Conservation (phyloP, 2,329 filamentous ascomycete genomes). For the Periconia macrospinosa region DNA sequence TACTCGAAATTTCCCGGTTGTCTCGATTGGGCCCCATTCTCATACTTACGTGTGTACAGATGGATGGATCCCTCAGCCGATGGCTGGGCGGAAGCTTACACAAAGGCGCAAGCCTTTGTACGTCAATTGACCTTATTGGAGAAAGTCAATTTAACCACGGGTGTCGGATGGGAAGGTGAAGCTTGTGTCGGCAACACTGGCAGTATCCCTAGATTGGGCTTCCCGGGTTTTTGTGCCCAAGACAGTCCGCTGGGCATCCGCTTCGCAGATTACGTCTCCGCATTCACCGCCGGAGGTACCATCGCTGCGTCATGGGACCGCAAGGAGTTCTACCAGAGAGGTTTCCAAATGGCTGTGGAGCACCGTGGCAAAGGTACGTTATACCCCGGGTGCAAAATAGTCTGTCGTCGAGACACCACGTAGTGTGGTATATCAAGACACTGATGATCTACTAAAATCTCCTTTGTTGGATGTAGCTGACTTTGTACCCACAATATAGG, state of each 20-base stretch:
- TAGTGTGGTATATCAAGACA: no score
- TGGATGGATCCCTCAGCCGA: slow-evolving; percentile 76
- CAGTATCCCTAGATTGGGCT: slow-evolving; percentile 68
- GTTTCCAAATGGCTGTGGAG: slow-evolving; percentile 73
- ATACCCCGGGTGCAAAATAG: slow-evolving; percentile 51
- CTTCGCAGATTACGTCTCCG: slow-evolving; percentile 76
- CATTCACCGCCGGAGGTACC: slow-evolving; percentile 77
- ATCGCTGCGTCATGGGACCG: slow-evolving; percentile 84
- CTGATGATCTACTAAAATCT: no score
- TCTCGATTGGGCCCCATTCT: neutral
- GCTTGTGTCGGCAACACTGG: slow-evolving; percentile 72
- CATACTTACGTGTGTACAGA: slow-evolving; percentile 19
- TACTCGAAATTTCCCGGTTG: neutral
- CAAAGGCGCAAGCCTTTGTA: slow-evolving; percentile 76
- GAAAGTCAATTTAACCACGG: slow-evolving; percentile 94
- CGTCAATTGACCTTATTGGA: slow-evolving; percentile 80
- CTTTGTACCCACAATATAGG: no score
- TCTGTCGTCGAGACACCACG: neutral
- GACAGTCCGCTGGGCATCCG: slow-evolving; percentile 83
- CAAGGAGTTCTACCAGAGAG: slow-evolving; percentile 68
- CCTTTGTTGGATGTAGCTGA: no score
- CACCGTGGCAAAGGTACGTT: slow-evolving; percentile 71
- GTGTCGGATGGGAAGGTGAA: slow-evolving; percentile 67
- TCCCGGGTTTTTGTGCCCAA: slow-evolving; percentile 79
- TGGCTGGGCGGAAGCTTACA: slow-evolving; percentile 74